These are phyloP conservation scores for Cyanodermella asteris DNA, from an alignment of 2,329 filamentous ascomycete genomes.

Conservation along the genomic window DNA sequence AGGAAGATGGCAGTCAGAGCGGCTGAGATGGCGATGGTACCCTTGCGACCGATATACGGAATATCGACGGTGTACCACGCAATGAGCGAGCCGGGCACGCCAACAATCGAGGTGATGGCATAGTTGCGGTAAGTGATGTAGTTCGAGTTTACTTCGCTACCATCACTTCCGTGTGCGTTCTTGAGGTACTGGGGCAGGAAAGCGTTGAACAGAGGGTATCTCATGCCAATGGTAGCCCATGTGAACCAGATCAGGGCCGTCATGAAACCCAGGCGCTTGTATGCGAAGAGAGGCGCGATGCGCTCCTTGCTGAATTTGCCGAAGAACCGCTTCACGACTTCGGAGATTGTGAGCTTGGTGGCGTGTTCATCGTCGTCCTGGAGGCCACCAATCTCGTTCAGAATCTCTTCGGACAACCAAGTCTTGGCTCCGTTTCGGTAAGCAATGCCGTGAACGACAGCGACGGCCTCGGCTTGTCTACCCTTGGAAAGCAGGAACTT, in stretches of 20 bases:
- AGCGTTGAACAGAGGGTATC: constrained; percentile 71
- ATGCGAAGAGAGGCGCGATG: constrained; percentile 39
- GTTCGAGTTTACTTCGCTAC: constrained; percentile 15
- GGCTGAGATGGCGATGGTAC: constrained; percentile 31
- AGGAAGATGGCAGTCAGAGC: constrained; percentile 30
- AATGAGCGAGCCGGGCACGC: constrained; percentile 55
- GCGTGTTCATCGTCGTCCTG: constrained; percentile 19
- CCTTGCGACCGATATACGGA: constrained; percentile 38
- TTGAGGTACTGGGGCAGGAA: constrained; percentile 75
- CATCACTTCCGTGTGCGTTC: constrained; percentile 25
- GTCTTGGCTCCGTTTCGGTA: constrained; percentile 45
- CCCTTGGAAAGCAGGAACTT: constrained; percentile 63
- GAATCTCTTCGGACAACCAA: constrained; percentile 51
- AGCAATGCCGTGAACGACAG: constrained; percentile 58
- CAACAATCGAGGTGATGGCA: constrained; percentile 54
- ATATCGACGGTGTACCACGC: constrained; percentile 52
- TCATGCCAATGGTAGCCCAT: constrained; percentile 68
- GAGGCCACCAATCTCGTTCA: constrained; percentile 32
- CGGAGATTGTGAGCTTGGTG: constrained; percentile 19
- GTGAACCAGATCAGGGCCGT: constrained; percentile 24
- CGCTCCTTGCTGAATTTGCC: constrained; percentile 44
- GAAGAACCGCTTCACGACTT: constrained; percentile 38
- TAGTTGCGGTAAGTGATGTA: constrained; percentile 56
- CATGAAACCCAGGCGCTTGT: constrained; percentile 24
- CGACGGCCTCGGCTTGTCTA: constrained; percentile 56